Evolutionary conservation across 1,284 basidiomycete genomes (phyloP), one percentile per base, ranked within the genome.

Genomic region (Melampsora americana): DNA sequence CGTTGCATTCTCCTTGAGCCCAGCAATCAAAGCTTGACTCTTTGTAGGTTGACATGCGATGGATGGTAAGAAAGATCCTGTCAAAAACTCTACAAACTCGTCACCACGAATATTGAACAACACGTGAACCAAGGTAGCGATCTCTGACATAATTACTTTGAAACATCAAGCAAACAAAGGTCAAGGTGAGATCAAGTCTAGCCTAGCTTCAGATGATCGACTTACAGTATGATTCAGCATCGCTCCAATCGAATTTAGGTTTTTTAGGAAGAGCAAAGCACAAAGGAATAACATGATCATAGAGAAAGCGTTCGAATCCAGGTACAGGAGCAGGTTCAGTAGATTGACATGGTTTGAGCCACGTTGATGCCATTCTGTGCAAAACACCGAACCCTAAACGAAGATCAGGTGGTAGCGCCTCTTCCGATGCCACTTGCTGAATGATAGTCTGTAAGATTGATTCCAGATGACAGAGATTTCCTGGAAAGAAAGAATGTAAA

Each of bases 301-400:
- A 99, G 67, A 97, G 87, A 82, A 96, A 96, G 16, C 88, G 87
- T 80, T 97, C 93, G 81, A 98, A 99, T 0, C 95, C 95, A 16
- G 93, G 92, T 35, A 99, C 83, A 20, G 87, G 86, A 12, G 82
- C 83, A 73, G 81, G 81, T 77, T 42, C 20, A 79, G 81, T 81
- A 14, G 81, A 73, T 26, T 62, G 44, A 20, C 42, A 48, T 14
- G 74, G 46, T 1, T 84, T 84, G 16, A 90, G 90, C 94, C 95
- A 98, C 2, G 88, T 86, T n/a, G 86, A 85, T 53, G 95, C 88
- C 20, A 86, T 83, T 65, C 85, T 84, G 68, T 87, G 87, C 66
- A 99, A 86, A 85, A 98, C 93, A 5, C 86, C 85, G 80, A 97
- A 88, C 0, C 94, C 92, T 9, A 90, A 86, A 79, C 90, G 91